Evolutionary conservation across 2,329 filamentous ascomycete species (phyloP).

Genomic region (Nothopassalora personata): DNA sequence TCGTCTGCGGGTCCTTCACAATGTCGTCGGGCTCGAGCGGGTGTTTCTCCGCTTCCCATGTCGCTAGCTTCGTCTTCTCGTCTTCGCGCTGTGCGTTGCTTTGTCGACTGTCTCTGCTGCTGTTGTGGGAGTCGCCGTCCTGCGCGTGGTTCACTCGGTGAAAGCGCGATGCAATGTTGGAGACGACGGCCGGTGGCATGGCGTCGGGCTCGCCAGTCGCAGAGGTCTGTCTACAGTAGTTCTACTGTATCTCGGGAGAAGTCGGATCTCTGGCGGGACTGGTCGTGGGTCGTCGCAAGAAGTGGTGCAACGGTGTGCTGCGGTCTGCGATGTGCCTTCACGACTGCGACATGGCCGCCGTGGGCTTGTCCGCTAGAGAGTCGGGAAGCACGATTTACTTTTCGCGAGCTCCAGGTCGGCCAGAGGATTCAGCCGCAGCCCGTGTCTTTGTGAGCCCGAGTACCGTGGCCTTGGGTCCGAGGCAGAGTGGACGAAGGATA

Average conservation of each 20-base stretch:
- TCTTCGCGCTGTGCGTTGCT: slow-evolving; percentile 37
- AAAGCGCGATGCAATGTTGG: slow-evolving; percentile 33
- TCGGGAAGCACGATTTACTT: not conserved
- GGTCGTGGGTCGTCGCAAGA: not conserved
- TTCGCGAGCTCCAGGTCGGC: not conserved
- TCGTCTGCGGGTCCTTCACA: slow-evolving; percentile 39
- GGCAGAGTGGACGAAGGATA: not conserved
- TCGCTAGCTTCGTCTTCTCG: slow-evolving; percentile 42
- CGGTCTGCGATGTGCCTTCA: not conserved
- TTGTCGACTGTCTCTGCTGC: slow-evolving; percentile 24
- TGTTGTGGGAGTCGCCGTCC: not conserved
- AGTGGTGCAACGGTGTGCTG: not conserved
- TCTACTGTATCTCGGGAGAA: not conserved
- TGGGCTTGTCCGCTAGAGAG: not conserved
- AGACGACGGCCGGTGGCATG: slow-evolving; percentile 32
- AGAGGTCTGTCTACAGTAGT: too few species aligned
- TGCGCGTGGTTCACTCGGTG: slow-evolving; percentile 30
- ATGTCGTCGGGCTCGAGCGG: slow-evolving; percentile 42
- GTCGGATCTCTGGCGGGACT: not conserved
- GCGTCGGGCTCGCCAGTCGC: not conserved
- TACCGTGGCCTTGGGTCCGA: not conserved
- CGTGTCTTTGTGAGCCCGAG: not conserved
- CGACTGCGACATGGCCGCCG: not conserved
- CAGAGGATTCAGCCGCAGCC: not conserved
- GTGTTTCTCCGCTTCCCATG: slow-evolving; percentile 44